phyloP scores from a whole-genome alignment of 306 rosid species.

The Styphnolobium japonicum region DNA sequence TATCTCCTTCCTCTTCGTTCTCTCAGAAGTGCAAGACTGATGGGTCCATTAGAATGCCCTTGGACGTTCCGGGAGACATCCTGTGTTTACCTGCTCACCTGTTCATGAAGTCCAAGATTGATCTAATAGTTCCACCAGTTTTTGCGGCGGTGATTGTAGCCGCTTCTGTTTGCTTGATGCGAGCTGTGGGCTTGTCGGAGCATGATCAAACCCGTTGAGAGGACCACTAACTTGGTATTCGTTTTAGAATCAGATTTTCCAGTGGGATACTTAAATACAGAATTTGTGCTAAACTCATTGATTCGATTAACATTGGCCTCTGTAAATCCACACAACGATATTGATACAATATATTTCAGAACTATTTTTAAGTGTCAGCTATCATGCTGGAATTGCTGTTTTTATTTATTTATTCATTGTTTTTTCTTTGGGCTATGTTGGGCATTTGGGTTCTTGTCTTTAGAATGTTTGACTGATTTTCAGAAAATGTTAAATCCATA shows the following conservation, averaged over 20 bases:
- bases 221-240: not conserved
- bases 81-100: conserved; percentile 67
- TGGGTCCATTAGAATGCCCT: conserved; percentile 59
- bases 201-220: conserved; percentile 23
- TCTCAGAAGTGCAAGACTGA: conserved; percentile 40
- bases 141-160: conserved; percentile 77
- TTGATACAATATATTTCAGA: conserved; percentile 2
- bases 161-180: conserved; percentile 61
- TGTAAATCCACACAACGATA: not conserved
- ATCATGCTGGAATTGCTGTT: not conserved
- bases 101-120: conserved; percentile 56
- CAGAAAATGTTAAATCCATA: not conserved
- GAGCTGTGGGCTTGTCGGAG: conserved; percentile 63
- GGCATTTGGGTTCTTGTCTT: not conserved
- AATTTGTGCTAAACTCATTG: not conserved
- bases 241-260: not conserved
- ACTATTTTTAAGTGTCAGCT: not conserved
- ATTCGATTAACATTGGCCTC: not conserved
- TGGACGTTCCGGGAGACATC: conserved; percentile 63
- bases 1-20: conserved; percentile 58
- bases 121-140: conserved; percentile 66
- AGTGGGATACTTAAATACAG: not conserved
- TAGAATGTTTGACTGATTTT: not conserved
- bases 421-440: not conserved
- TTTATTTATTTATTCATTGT: not conserved